Conservation (phyloP, 495 filamentous ascomycete species). For the Neurospora sp. region DNA sequence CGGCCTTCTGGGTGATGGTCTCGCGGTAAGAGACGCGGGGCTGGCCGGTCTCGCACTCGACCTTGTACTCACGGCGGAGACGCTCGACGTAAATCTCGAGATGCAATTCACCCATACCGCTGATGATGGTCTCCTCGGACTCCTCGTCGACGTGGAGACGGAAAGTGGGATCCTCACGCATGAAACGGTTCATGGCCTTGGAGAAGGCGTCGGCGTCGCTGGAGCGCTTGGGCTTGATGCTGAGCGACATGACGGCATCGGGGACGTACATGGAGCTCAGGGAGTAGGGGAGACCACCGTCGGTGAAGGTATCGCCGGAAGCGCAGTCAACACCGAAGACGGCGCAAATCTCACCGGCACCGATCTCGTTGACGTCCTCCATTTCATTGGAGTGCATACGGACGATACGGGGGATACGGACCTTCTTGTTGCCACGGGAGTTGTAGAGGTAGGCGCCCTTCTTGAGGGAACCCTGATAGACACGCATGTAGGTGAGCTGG, state of each 20-base stretch:
- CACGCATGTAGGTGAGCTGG: constrained; percentile 95
- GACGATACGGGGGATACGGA: constrained; percentile 94
- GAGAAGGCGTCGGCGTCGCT: constrained; percentile 92
- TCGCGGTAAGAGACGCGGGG: constrained; percentile 98
- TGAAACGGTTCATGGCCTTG: constrained; percentile 98
- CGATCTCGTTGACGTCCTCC: constrained; percentile 89
- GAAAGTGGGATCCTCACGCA: constrained; percentile 97
- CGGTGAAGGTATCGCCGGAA: constrained; percentile 96
- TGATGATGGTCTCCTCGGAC: constrained; percentile 91
- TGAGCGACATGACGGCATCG: constrained; percentile 94
- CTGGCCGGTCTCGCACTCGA: constrained; percentile 89
- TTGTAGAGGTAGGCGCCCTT: constrained; percentile 91
- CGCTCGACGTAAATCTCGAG: constrained; percentile 97
- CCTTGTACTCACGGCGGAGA: constrained; percentile 93
- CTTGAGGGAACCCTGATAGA: constrained; percentile 87
- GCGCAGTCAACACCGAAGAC: constrained; percentile 98
- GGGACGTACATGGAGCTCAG: constrained; percentile 99
- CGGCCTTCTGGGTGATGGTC: constrained; percentile 64
- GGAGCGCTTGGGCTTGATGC: constrained; percentile 90
- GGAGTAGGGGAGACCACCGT: constrained; percentile 82
- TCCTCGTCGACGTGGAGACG: constrained; percentile 85
- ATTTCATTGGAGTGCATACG: constrained; percentile 99
- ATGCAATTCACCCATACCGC: constrained; percentile 97
- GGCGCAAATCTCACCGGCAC: constrained; percentile 94
- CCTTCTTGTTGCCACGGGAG: constrained; percentile 85